Evolutionary conservation across 2,329 filamentous ascomycete genomes (phyloP).

Genomic region (Cercospora zeina): DNA sequence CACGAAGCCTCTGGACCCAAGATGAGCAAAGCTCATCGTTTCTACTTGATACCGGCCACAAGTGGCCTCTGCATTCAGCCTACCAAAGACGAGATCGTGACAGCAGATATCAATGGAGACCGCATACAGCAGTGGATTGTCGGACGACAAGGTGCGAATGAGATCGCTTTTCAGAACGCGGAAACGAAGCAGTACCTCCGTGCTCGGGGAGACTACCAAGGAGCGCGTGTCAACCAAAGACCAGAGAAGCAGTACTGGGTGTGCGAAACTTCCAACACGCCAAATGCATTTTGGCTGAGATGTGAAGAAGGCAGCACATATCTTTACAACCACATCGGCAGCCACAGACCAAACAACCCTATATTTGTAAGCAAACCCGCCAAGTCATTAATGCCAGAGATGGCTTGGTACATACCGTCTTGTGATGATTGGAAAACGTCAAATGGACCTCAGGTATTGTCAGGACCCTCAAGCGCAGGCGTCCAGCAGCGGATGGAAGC

Average conservation of each 20-base stretch:
- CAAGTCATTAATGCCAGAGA: constrained; percentile 10
- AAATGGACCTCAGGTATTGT: neutral
- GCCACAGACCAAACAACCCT: constrained; percentile 12
- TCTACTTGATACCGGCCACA: constrained; percentile 20
- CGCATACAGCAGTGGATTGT: constrained; percentile 15
- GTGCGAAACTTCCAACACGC: constrained; percentile 15
- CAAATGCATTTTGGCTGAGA: constrained; percentile 19
- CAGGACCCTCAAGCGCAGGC: constrained; percentile 1
- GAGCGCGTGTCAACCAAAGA: constrained; percentile 5
- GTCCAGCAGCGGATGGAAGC: constrained; percentile 7
- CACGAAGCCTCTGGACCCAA: neutral
- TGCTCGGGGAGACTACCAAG: neutral
- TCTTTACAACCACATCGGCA: constrained; percentile 17
- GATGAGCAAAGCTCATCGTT: constrained; percentile 13
- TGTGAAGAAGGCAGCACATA: constrained; percentile 13
- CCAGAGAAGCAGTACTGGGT: constrained; percentile 18
- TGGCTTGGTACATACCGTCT: constrained; percentile 17
- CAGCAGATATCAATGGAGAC: constrained; percentile 17
- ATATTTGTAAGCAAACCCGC: constrained; percentile 10
- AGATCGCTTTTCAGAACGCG: constrained; percentile 18
- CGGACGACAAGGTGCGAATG: constrained; percentile 1
- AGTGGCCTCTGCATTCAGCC: constrained; percentile 20
- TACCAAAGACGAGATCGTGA: constrained; percentile 15
- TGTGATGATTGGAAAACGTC: constrained; percentile 14
- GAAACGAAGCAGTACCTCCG: constrained; percentile 16